phyloP scores from a whole-genome alignment of 2,329 filamentous ascomycete genomes.

The Sporothrix dimorphospora region DNA sequence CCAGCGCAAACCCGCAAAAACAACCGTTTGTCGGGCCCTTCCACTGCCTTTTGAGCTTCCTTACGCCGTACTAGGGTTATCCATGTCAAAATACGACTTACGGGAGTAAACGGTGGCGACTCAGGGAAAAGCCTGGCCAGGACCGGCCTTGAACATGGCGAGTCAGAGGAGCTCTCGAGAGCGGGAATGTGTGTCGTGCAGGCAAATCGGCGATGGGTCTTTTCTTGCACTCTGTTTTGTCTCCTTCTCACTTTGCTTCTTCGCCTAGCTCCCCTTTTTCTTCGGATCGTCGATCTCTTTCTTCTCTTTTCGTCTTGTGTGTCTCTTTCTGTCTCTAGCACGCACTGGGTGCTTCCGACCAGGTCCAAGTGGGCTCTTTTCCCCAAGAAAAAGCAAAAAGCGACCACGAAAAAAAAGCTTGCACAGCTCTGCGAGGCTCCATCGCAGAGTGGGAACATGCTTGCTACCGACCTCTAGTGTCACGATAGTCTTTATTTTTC shows the following conservation, averaged over 20 bases:
- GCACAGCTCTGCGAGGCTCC: neutral
- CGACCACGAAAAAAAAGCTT: neutral
- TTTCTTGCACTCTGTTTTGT: no score
- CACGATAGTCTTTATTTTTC: neutral
- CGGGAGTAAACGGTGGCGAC: neutral
- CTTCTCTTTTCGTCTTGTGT: neutral
- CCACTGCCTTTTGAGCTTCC: neutral
- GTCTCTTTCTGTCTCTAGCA: slow-evolving; percentile 3
- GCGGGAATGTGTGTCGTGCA: neutral
- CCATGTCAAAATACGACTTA: slow-evolving; percentile 12
- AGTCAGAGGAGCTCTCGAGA: neutral
- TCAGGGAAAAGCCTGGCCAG: neutral
- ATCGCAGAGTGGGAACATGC: neutral
- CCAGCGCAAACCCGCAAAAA: no score
- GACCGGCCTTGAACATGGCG: neutral
- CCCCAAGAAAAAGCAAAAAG: neutral
- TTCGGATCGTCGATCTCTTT: neutral
- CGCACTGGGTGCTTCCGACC: neutral
- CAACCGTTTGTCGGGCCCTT: slow-evolving; percentile 2
- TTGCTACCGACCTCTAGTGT: neutral
- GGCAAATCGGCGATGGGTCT: slow-evolving; percentile 2
- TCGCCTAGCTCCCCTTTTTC: no score
- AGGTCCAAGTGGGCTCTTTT: neutral
- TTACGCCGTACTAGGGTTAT: neutral
- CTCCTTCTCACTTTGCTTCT: no score